A percentile compares a stretch with the other conserved stretches of the same genome.
Evolutionary conservation across 106 monocot species (phyloP).

Genomic region (Dioscorea alata): DNA sequence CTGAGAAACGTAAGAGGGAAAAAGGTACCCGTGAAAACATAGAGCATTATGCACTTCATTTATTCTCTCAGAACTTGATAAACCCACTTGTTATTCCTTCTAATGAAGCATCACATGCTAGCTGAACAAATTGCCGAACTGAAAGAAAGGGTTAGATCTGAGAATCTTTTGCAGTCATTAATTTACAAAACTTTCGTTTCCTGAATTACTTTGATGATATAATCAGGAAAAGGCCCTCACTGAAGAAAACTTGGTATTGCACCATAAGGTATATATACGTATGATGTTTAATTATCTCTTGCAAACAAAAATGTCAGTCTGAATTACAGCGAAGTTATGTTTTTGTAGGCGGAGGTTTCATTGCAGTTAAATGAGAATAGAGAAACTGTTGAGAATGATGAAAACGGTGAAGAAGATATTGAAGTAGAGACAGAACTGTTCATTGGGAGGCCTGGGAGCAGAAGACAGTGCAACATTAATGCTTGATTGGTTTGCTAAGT

Average conservation of each 20-base stretch:
- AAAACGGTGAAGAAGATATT: neutral
- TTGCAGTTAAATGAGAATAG: neutral
- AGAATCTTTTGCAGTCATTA: neutral
- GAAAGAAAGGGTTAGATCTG: slow-evolving; percentile 11
- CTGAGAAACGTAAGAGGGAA: slow-evolving; percentile 16
- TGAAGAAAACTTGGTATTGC: neutral
- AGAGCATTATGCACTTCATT: neutral
- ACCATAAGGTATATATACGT: neutral
- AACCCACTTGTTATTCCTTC: neutral
- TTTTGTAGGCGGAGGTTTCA: neutral
- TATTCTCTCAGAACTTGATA: neutral
- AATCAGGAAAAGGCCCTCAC: neutral
- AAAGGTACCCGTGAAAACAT: slow-evolving; percentile 19
- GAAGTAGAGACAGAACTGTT: slow-evolving; percentile 18
- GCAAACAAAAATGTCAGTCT: neutral
- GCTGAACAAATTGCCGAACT: slow-evolving; percentile 8
- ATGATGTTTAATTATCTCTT: neutral
- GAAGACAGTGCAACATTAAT: neutral
- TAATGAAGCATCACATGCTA: slow-evolving; percentile 3
- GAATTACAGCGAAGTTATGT: neutral
- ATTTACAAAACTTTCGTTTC: neutral
- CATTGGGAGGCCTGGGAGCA: slow-evolving; percentile 31
- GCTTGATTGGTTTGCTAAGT: too few relatives aligned
- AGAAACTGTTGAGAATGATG: neutral
- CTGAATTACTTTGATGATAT: neutral